A percentile compares a stretch with the other conserved stretches of the same genome.
Evolutionary conservation across 1,284 basidiomycete species (phyloP).

Genomic region (Tilletia horrida): DNA sequence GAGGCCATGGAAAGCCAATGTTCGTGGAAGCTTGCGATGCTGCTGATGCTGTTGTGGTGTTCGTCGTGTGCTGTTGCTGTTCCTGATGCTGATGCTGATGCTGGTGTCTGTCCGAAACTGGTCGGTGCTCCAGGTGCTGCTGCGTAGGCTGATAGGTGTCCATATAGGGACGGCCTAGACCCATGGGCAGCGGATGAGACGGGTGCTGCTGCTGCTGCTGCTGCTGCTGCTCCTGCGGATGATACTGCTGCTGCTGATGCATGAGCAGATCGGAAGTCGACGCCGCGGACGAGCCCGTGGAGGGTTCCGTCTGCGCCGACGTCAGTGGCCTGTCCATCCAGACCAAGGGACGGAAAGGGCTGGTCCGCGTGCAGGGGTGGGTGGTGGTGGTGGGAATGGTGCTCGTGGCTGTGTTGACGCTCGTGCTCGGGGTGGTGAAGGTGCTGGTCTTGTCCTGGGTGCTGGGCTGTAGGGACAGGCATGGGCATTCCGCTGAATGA

Average conservation of each 20-base stretch:
- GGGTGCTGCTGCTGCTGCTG: background rate
- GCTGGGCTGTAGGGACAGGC: background rate
- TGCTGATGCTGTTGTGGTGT: no score
- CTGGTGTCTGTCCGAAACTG: no score
- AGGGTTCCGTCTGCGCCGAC: background rate
- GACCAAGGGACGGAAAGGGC: slow-evolving; percentile 6
- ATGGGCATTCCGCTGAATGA: background rate
- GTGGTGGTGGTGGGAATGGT: background rate
- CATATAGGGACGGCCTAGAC: no score
- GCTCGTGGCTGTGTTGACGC: background rate
- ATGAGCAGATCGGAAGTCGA: background rate
- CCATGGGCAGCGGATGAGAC: no score
- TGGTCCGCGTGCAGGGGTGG: background rate
- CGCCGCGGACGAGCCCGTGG: background rate
- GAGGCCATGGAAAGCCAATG: no score
- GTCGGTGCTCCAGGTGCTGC: no score
- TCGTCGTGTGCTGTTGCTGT: no score
- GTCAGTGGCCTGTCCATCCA: slow-evolving; percentile 11
- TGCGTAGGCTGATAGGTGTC: no score
- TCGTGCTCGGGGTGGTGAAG: background rate
- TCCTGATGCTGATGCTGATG: no score
- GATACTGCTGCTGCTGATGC: background rate
- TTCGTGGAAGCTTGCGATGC: no score
- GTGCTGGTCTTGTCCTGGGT: background rate
- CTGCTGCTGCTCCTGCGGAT: background rate